Base-by-base conservation (phyloP, 2,329 filamentous ascomycete species). In the Leptosphaerulina australis region DNA sequence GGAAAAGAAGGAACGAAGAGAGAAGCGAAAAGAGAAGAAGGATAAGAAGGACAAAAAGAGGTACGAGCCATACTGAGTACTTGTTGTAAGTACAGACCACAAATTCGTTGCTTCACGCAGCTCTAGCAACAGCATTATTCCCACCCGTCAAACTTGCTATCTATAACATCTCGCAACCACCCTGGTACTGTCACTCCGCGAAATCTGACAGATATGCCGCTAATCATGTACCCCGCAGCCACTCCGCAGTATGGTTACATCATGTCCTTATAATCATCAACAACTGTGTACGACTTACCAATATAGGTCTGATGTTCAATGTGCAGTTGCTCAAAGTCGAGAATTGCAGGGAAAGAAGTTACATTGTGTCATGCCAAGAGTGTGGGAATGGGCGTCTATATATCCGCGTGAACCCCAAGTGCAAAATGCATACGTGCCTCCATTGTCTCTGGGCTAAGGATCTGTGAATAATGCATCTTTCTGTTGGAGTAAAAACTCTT, bases 11-110 rank as follows among this genome's bases (percentile, higher is more conserved):
- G 59, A 68, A 38, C 66, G 63, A 43, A 70, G 67, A 36, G 64
- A 67, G 46, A 65, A 62, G 43, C 47, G 59, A n/a, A 69, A 60
- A 36, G 68, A 74, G 38, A 68, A 68, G 48, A 69, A 69, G 39
- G 61, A 67, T 26, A 68, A 67, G 45, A 64, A 64, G 24, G 63
- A 72, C 20, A 71, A 72, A 54, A 68, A 64, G 22, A 65, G 73
- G 34, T 76, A 64, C 47, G 72, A 73, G 49, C 74, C 74, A 1
- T 75, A 75, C 44, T 75, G 38, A 14, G 15, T 25, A 33, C 18
- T 25, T 43, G 7, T 38, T n/a, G n/a, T n/a, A n/a, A n/a, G n/a
- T n/a, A n/a, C n/a, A n/a, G n/a, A n/a, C n/a, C 9, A 7, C 20
- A 24, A 5, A n/a, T 9, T 28, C 10, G 5, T 20, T n/a, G 24